A percentile compares a stretch with the other conserved stretches of the same genome.
Evolutionary conservation across 1,139 yeast species (phyloP).

Genomic region (Saccharomyces hybrid): DNA sequence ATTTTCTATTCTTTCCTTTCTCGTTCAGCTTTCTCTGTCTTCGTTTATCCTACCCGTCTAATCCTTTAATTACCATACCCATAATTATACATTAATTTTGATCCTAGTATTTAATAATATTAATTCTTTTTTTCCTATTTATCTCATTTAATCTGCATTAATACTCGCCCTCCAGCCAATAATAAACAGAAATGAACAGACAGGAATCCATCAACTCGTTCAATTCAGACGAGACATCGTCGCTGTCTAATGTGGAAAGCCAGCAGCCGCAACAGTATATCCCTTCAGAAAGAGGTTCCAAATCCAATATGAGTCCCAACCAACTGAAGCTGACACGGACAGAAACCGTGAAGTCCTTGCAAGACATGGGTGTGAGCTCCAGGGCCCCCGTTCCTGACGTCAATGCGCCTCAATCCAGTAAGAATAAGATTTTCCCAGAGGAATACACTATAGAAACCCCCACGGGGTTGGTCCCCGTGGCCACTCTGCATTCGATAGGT

Average conservation of each 20-base stretch:
- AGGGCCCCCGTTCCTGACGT: constrained; percentile 47
- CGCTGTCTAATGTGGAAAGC: constrained; percentile 9
- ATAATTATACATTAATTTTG: not conserved
- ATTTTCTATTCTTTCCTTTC: not conserved
- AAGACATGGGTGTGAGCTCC: constrained; percentile 50
- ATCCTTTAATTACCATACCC: not conserved
- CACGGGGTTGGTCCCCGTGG: constrained; percentile 77
- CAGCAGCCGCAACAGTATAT: constrained; percentile 22
- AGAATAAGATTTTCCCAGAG: constrained; percentile 78
- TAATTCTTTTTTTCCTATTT: not conserved
- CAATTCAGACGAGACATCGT: constrained; percentile 18
- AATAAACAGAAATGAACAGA: constrained; percentile 9
- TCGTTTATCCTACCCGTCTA: not conserved
- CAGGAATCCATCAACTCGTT: constrained; percentile 20
- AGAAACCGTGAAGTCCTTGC: constrained; percentile 63
- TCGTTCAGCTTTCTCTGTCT: not conserved
- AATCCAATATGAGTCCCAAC: constrained; percentile 8
- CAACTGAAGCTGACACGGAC: constrained; percentile 41
- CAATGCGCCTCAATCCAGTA: constrained; percentile 50
- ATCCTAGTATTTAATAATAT: not conserved
- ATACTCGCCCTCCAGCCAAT: not conserved
- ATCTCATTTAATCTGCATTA: not conserved
- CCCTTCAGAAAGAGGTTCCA: constrained; percentile 8
- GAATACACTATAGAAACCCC: constrained; percentile 80
- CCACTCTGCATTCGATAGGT: constrained; percentile 59